phyloP scores from a whole-genome alignment of 2,329 filamentous ascomycete genomes.

The Calonectria naviculata region DNA sequence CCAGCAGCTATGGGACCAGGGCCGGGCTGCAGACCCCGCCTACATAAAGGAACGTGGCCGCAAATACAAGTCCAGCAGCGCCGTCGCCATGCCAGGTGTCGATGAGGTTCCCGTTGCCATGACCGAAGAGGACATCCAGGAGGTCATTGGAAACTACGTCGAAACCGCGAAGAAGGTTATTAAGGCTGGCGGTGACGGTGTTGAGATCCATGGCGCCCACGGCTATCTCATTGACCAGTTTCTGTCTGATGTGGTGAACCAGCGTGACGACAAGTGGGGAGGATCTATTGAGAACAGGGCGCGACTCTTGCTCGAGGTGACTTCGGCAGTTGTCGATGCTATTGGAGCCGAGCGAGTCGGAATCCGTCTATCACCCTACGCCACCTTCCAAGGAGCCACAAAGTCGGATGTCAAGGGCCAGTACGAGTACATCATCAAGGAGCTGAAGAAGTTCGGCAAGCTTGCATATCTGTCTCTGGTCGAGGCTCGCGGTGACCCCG shows the following conservation, averaged over 20 bases:
- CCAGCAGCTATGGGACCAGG: too few species aligned
- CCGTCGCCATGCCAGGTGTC: too few species aligned
- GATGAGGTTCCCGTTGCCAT: too few species aligned
- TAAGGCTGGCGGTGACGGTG: not conserved
- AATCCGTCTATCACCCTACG: constrained; percentile 49
- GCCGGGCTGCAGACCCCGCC: too few species aligned
- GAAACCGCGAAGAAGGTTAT: not conserved
- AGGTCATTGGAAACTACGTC: too few species aligned
- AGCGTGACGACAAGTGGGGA: constrained; percentile 61
- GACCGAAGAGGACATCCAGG: too few species aligned
- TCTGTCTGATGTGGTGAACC: constrained; percentile 49
- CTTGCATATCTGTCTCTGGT: constrained; percentile 42
- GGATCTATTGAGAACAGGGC: constrained; percentile 60
- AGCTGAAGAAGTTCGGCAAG: constrained; percentile 41
- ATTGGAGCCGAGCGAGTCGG: constrained; percentile 51
- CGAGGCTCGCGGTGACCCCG: constrained; percentile 38
- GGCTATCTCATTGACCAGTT: constrained; percentile 70
- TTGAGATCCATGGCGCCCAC: constrained; percentile 49
- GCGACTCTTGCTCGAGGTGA: constrained; percentile 43
- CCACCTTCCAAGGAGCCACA: constrained; percentile 38
- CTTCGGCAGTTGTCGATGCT: constrained; percentile 56
- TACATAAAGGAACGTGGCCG: too few species aligned
- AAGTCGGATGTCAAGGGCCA: constrained; percentile 31
- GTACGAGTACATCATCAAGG: constrained; percentile 38
- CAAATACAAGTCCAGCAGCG: too few species aligned